phyloP scores from a whole-genome alignment of 176 grass and related monocot species.

The Aegilops sharonensis region DNA sequence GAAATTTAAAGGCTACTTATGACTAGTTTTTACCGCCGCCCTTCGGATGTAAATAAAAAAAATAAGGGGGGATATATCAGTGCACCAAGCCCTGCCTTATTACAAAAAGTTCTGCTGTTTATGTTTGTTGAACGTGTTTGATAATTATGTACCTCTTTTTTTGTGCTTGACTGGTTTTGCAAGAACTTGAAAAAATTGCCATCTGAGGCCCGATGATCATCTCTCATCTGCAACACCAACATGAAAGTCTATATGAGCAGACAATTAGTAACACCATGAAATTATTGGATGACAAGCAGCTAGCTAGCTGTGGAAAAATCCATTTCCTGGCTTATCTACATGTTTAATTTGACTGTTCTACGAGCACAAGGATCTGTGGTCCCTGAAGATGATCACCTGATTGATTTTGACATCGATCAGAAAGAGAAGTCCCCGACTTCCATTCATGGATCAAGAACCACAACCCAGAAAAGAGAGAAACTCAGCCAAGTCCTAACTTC shows the following conservation, averaged over 20 bases:
- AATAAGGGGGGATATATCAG: too few relatives aligned
- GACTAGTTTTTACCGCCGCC: too few relatives aligned
- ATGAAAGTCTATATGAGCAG: background rate
- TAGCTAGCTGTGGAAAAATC: constrained; percentile 15
- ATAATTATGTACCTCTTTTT: too few relatives aligned
- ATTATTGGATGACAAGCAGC: background rate
- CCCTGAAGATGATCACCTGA: constrained; percentile 13
- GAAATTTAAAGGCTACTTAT: too few relatives aligned
- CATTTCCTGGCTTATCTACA: background rate
- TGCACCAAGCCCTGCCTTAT: too few relatives aligned
- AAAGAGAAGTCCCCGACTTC: background rate
- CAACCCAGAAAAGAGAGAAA: background rate
- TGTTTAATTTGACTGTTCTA: background rate
- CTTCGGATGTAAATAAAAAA: too few relatives aligned
- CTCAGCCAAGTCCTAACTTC: background rate
- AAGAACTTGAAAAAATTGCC: constrained; percentile 22
- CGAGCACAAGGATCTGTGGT: background rate
- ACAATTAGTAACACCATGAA: too few relatives aligned
- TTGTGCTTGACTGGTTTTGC: background rate
- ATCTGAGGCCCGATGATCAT: background rate
- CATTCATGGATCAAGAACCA: background rate
- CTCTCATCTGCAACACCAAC: constrained; percentile 22
- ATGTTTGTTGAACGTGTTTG: too few relatives aligned
- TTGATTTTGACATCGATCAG: constrained; percentile 27
- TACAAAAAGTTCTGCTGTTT: too few relatives aligned